Percentiles rank a stretch among this genome's conserved stretches.
These are phyloP conservation scores for Ceratocystis cubensis DNA, from an alignment of 2,329 filamentous ascomycete species.

Conservation along the genomic window DNA sequence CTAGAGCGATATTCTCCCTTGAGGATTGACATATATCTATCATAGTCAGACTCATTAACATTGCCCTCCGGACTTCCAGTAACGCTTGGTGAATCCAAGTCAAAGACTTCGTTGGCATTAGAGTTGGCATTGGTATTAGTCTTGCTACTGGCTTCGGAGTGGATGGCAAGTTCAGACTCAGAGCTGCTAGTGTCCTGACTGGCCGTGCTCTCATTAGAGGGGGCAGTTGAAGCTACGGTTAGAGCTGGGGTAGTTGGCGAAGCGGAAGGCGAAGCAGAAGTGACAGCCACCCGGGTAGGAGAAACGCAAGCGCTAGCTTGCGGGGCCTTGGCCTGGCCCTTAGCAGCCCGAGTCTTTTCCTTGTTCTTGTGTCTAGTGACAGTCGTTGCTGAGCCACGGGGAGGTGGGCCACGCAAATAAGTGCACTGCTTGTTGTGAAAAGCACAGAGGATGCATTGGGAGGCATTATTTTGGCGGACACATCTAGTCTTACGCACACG, in stretches of 20 bases:
- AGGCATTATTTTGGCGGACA: conserved; percentile 47
- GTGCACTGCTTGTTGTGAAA: conserved; percentile 57
- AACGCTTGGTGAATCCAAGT: background rate
- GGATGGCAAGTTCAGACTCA: conserved; percentile 4
- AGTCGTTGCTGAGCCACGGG: conserved; percentile 26
- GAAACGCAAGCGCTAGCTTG: conserved; percentile 17
- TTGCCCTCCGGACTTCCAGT: background rate
- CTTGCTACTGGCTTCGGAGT: background rate
- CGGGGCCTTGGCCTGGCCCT: conserved; percentile 13
- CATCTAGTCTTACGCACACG: conserved; percentile 53
- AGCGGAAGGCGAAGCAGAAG: background rate
- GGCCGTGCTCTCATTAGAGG: background rate
- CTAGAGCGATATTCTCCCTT: conserved; percentile 11
- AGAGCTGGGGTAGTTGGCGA: background rate
- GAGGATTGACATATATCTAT: conserved; percentile 19
- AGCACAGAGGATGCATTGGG: conserved; percentile 50
- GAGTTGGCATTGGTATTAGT: background rate
- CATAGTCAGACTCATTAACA: conserved; percentile 16
- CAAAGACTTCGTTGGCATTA: conserved; percentile 4
- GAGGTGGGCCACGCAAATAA: conserved; percentile 37
- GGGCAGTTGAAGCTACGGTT: background rate
- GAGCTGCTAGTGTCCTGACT: background rate
- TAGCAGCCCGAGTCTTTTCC: conserved; percentile 20
- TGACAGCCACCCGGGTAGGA: background rate
- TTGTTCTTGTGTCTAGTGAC: conserved; percentile 24